A percentile compares a stretch with the other conserved stretches of the same genome.
Evolutionary conservation across 1,284 basidiomycete species (phyloP).

Genomic region (Fistulinella staudtii): DNA sequence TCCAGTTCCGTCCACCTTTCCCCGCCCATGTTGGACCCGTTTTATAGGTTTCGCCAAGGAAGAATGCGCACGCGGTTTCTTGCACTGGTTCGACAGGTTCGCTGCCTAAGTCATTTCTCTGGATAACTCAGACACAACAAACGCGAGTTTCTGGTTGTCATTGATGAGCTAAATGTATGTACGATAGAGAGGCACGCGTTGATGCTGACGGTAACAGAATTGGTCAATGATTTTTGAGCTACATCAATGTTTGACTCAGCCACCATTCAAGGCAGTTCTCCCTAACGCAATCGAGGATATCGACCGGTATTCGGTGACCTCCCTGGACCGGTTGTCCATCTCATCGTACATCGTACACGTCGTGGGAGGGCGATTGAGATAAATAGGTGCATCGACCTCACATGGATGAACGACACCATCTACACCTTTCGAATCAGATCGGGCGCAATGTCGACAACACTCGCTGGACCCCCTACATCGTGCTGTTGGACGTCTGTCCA

Average conservation of each 20-base stretch:
- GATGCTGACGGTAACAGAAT: neutral
- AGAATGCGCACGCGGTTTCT: constrained; percentile 47
- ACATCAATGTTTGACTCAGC: neutral
- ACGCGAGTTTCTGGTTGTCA: neutral
- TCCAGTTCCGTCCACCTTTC: constrained; percentile 14
- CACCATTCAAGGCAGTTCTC: too few relatives aligned
- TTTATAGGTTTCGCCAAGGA: constrained; percentile 56
- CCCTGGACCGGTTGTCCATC: too few relatives aligned
- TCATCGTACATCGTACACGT: too few relatives aligned
- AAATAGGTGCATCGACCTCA: too few relatives aligned
- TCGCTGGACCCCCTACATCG: constrained; percentile 41
- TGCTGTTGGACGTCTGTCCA: constrained; percentile 46
- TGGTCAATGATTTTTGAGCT: too few relatives aligned
- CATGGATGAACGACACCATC: too few relatives aligned
- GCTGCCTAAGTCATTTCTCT: constrained; percentile 15
- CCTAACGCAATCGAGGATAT: too few relatives aligned
- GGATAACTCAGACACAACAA: neutral
- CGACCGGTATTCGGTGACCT: too few relatives aligned
- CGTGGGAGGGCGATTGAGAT: too few relatives aligned
- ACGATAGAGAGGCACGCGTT: constrained; percentile 8
- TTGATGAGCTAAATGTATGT: neutral
- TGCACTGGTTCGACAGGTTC: constrained; percentile 50
- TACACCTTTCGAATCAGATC: too few relatives aligned
- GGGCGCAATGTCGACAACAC: constrained; percentile 20
- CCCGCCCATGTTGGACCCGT: constrained; percentile 30